Evolutionary conservation across 2,329 filamentous ascomycete species (phyloP).

Genomic region (Fusarium sp.): DNA sequence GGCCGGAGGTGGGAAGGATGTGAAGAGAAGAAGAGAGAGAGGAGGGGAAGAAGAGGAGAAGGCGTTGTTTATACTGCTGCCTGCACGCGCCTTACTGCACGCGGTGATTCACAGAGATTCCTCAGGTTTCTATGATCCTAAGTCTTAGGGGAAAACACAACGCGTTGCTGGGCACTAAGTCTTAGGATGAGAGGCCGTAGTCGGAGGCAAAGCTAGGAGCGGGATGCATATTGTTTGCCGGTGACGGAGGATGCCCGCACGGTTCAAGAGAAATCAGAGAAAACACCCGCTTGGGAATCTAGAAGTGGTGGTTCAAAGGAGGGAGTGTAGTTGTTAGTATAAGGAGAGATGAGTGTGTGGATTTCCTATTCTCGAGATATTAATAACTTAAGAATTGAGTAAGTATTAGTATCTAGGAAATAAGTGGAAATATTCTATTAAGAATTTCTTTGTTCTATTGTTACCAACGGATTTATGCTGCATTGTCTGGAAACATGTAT

Average conservation of each 20-base stretch:
- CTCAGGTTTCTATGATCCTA: constrained; percentile 12
- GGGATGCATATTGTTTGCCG: background rate
- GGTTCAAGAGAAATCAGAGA: background rate
- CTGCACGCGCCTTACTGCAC: background rate
- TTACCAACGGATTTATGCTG: background rate
- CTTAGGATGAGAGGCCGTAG: background rate
- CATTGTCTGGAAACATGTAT: background rate
- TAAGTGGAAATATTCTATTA: background rate
- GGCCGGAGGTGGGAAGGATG: background rate
- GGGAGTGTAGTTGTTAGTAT: background rate
- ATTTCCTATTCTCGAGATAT: background rate
- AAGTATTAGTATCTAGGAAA: background rate
- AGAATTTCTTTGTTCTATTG: background rate
- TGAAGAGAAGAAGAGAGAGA: constrained; percentile 12
- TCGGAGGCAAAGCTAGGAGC: background rate
- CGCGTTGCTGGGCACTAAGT: background rate
- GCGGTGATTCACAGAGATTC: constrained; percentile 15
- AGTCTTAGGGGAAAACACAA: background rate
- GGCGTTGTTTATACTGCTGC: constrained; percentile 16
- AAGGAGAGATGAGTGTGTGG: background rate
- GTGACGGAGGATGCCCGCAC: background rate
- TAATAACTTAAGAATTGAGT: background rate
- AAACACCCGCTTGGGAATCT: background rate
- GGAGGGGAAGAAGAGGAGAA: constrained; percentile 6
- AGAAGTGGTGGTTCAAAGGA: background rate